Evolutionary conservation across 352 stramenopile genomes (phyloP).

Genomic region (Pythium rishiriense): DNA sequence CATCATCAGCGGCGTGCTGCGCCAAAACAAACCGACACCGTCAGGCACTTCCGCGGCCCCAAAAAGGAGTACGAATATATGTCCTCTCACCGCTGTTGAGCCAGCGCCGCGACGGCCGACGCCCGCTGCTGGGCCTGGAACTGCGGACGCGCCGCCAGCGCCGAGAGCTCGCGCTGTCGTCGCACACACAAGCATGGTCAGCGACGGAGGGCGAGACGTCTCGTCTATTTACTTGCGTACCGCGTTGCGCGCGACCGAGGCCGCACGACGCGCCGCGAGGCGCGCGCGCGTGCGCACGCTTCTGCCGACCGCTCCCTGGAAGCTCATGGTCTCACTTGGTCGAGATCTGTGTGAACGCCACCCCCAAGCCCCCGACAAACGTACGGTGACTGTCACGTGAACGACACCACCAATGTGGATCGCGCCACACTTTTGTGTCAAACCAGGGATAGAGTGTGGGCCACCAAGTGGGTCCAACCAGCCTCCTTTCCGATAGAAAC

Average conservation of each 20-base stretch:
- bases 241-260: constrained; percentile 22
- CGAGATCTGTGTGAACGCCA: too few relatives aligned
- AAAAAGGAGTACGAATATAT: too few relatives aligned
- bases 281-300: constrained; percentile 41
- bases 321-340: constrained; percentile 44
- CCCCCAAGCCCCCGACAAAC: too few relatives aligned
- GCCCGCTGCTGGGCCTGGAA: constrained; percentile 10
- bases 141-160: constrained; percentile 12
- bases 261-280: constrained; percentile 30
- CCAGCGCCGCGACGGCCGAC: constrained; percentile 13
- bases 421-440: constrained; percentile 10
- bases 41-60: too few relatives aligned
- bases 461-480: neutral
- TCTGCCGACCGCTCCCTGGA: constrained; percentile 43
- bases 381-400: constrained; percentile 7
- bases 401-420: constrained; percentile 23
- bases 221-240: constrained; percentile 14
- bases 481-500: neutral
- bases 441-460: constrained; percentile 6
- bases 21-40: neutral
- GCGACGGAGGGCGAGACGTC: too few relatives aligned
- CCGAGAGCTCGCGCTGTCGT: constrained; percentile 10
- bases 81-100: constrained; percentile 5
- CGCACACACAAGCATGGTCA: neutral
- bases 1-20: constrained; percentile 25